These are phyloP conservation scores for Phytophthora idaei DNA, from an alignment of 352 stramenopile species.

Conservation along the genomic window DNA sequence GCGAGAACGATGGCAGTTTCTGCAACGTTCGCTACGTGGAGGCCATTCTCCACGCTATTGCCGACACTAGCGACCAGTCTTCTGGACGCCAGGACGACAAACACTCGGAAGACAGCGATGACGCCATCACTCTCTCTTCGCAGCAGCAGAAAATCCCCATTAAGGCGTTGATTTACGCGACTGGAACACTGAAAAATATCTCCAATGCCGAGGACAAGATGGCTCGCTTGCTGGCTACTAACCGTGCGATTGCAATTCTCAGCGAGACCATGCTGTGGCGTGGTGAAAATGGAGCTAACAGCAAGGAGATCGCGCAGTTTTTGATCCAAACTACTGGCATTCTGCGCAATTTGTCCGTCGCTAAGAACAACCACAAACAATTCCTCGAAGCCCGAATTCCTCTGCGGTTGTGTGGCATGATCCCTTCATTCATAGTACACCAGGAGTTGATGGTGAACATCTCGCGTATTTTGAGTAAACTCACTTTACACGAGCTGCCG, in stretches of 20 bases:
- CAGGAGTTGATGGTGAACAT: conserved; percentile 81
- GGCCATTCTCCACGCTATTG: conserved; percentile 50
- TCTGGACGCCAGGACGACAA: conserved; percentile 7
- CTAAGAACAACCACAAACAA: conserved; percentile 72
- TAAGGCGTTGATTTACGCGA: conserved; percentile 68
- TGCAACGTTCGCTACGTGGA: conserved; percentile 74
- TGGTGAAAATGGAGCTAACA: conserved; percentile 8
- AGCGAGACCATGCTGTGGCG: conserved; percentile 61
- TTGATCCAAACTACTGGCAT: conserved; percentile 72
- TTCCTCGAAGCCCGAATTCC: conserved; percentile 62
- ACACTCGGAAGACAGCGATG: conserved; percentile 10
- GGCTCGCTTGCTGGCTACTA: conserved; percentile 63
- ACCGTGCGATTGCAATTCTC: conserved; percentile 62
- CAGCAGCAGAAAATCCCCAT: conserved; percentile 20
- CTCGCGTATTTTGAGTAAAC: conserved; percentile 80
- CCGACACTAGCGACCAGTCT: conserved; percentile 22
- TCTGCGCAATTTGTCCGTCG: conserved; percentile 68
- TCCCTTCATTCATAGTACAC: conserved; percentile 53
- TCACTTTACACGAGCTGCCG: conserved; percentile 76
- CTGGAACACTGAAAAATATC: conserved; percentile 77
- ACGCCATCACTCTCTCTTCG: conserved; percentile 1
- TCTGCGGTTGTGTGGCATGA: conserved; percentile 51
- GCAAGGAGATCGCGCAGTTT: conserved; percentile 75
- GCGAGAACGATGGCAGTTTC: conserved; percentile 63
- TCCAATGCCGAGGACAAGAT: conserved; percentile 65